A percentile compares a stretch with the other conserved stretches of the same genome.
phyloP scores from a whole-genome alignment of 116 monocot genomes.

The Iris pallida region DNA sequence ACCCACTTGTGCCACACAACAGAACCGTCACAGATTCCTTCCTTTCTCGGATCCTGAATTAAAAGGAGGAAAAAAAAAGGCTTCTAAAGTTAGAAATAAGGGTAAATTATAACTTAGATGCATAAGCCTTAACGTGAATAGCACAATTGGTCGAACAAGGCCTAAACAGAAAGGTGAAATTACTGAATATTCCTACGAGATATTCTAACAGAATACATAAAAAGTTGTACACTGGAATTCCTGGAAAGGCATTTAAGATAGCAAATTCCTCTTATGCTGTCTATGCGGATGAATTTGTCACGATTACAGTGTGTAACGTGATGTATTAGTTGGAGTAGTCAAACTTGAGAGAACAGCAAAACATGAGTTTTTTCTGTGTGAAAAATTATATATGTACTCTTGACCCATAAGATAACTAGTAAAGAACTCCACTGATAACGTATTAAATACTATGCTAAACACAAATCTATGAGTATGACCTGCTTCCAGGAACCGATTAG shows the following conservation, averaged over 20 bases:
- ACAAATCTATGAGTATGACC: not conserved
- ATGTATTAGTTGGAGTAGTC: not conserved
- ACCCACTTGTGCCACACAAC: too few relatives aligned
- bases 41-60: too few relatives aligned
- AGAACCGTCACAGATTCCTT: too few relatives aligned
- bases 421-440: not conserved
- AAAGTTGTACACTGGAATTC: too few relatives aligned
- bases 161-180: not conserved
- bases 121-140: too few relatives aligned
- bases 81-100: too few relatives aligned
- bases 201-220: too few relatives aligned
- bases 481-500: not conserved
- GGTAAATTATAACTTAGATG: conserved; percentile 7
- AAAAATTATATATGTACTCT: not conserved
- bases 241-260: not conserved
- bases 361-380: not conserved
- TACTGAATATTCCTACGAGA: not conserved
- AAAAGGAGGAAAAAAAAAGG: too few relatives aligned
- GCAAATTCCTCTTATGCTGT: not conserved
- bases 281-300: not conserved
- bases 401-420: not conserved
- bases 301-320: not conserved
- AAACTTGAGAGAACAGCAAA: not conserved
- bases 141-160: not conserved
- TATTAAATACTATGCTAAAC: too few relatives aligned